A percentile compares a stretch with the other conserved stretches of the same genome.
Conservation (phyloP, 1,139 yeast species). For the Candida albicans region DNA sequence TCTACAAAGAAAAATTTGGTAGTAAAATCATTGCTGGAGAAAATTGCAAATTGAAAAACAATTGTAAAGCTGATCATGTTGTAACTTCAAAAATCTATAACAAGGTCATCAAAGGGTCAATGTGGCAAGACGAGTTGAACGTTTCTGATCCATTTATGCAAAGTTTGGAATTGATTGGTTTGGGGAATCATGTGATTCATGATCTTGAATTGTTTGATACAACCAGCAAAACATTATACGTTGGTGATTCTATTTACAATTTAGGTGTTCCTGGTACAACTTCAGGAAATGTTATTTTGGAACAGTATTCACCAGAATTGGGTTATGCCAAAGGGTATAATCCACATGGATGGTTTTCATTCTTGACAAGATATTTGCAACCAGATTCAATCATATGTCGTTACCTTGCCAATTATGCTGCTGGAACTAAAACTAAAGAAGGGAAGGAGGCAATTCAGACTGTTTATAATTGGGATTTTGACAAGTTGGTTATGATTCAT, state of each 20-base stretch:
- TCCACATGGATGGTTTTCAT: conserved; percentile 33
- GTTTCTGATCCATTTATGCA: conserved; percentile 19
- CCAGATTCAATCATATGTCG: conserved; percentile 30
- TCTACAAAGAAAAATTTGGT: conserved; percentile 11
- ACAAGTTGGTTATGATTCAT: conserved; percentile 53
- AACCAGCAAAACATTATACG: conserved; percentile 39
- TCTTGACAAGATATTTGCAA: conserved; percentile 26
- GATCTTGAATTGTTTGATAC: conserved; percentile 49
- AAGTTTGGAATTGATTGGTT: conserved; percentile 46
- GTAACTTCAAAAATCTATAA: conserved; percentile 51
- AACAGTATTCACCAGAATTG: conserved; percentile 39
- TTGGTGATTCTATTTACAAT: conserved; percentile 53
- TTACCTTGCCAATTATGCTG: conserved; percentile 19
- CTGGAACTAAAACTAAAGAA: conserved; percentile 15
- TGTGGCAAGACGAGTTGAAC: conserved; percentile 45
- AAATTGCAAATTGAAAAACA: conserved; percentile 3
- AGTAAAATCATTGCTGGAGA: conserved; percentile 9
- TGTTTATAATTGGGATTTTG: conserved; percentile 46
- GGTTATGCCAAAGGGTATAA: conserved; percentile 23
- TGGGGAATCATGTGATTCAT: conserved; percentile 47
- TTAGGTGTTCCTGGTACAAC: conserved; percentile 18
- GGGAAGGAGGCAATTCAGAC: conserved; percentile 33
- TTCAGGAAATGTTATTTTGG: conserved; percentile 16
- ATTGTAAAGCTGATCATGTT: conserved; percentile 4
- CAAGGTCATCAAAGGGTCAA: conserved; percentile 52